Conservation (phyloP, 441 rosid species). For the Brassica balearica region DNA sequence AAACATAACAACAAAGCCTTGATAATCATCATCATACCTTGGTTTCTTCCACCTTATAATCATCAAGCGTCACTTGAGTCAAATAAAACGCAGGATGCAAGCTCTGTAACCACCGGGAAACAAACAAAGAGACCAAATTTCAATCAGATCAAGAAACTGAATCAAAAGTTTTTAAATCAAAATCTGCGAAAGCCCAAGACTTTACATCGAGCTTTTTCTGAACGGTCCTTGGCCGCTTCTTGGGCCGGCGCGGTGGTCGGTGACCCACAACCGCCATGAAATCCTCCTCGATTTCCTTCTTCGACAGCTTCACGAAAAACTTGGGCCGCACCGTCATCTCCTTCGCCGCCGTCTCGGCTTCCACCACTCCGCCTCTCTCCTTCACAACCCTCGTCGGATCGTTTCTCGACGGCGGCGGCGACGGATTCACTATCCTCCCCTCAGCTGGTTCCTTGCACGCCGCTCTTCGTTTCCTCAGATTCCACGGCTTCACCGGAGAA, state of each 20-base stretch:
- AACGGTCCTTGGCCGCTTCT: conserved; percentile 66
- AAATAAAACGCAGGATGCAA: conserved; percentile 73
- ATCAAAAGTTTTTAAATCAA: background rate
- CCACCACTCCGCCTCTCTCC: background rate
- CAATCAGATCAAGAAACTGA: conserved; percentile 16
- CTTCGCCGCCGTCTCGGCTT: conserved; percentile 28
- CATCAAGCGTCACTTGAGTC: conserved; percentile 64
- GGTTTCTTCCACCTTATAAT: conserved; percentile 64
- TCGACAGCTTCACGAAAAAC: conserved; percentile 57
- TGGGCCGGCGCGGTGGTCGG: conserved; percentile 70
- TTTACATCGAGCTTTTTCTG: conserved; percentile 75
- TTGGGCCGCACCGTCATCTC: conserved; percentile 32
- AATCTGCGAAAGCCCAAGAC: conserved; percentile 13
- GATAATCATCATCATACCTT: conserved; percentile 43
- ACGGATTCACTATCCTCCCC: conserved; percentile 39
- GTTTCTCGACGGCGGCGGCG: conserved; percentile 9
- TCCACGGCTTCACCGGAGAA: conserved; percentile 66
- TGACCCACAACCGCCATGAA: conserved; percentile 59
- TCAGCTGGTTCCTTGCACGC: conserved; percentile 52
- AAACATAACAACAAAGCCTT: background rate
- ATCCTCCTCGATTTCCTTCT: conserved; percentile 81
- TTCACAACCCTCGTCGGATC: conserved; percentile 5
- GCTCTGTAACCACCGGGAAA: conserved; percentile 15
- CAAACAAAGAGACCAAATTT: background rate
- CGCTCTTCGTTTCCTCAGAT: conserved; percentile 70